Evolutionary conservation across 2,329 filamentous ascomycete species (phyloP), one percentile per base, ranked within the genome.

Genomic region (Raffaelea ambrosiae): DNA sequence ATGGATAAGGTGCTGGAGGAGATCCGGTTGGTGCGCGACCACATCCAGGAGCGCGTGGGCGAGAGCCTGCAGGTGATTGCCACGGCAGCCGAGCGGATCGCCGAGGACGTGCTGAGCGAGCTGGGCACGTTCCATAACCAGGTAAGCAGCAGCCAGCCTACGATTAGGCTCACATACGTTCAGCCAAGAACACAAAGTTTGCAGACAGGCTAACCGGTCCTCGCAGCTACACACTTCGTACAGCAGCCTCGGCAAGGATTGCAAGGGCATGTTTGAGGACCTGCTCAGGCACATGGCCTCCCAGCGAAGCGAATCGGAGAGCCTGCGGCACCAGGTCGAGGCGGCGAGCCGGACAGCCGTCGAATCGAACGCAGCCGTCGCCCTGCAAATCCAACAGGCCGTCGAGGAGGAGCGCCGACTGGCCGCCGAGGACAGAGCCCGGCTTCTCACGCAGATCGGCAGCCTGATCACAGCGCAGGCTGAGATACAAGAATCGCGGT

Each of bases 1-100:
- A 89, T 96, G 86, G 90, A 96, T 57, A 72, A 79, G n/a, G 84
- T 95, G 2, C 73, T 98, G 10, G 87, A 93, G 58, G 91, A 95
- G 61, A 95, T 97, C 62, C 90, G 90, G 61, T 81, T 79, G n/a
- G 74, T 97, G 21, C 81, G 91, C 20, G 86, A 95, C 62, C 83
- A 87, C 46, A 88, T 97, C 45, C 96, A 96, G 70, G 73, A 78
- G 43, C 84, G 85, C 52, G 87, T 97, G 43, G 87, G 88, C 3
- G 83, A 89, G 59, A 91, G 90, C 9, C 72, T 97, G 40, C 83
- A 88, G 58, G 83, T 88, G 22, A 80, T 97, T 20, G 89, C 89
- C 2, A 77, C 77, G 11, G 88, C 90, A 10, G 89, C 91, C 2
- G 88, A 91, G 65, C 83, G 85, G 48, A 96, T 97, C 53, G 88